Percentiles rank a stretch among this genome's conserved stretches.
phyloP scores from a whole-genome alignment of 495 filamentous ascomycete genomes.

The Podospora conica region DNA sequence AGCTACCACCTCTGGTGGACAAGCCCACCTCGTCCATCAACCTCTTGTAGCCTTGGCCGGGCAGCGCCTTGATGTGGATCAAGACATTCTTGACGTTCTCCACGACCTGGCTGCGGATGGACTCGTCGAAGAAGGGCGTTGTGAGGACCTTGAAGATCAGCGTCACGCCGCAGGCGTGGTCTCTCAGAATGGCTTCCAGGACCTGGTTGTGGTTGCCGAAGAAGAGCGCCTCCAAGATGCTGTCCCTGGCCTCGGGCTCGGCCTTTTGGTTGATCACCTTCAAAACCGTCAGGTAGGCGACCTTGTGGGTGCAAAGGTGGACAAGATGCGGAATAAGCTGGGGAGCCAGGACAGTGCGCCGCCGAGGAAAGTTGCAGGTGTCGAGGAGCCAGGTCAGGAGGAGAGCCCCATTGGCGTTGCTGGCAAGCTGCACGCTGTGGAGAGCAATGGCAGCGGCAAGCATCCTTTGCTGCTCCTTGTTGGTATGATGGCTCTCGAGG shows the following conservation, averaged over 20 bases:
- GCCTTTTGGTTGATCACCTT: constrained; percentile 99
- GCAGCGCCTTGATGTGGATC: constrained; percentile 81
- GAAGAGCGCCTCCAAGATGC: constrained; percentile 86
- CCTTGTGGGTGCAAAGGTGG: constrained; percentile 96
- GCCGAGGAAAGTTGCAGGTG: constrained; percentile 90
- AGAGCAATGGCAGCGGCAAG: constrained; percentile 90
- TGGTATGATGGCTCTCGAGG: constrained; percentile 90
- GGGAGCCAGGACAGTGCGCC: constrained; percentile 87
- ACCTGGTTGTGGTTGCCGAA: constrained; percentile 85
- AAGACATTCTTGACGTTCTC: constrained; percentile 89
- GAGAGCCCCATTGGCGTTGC: constrained; percentile 91
- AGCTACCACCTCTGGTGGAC: constrained; percentile 45
- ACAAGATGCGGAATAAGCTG: constrained; percentile 93
- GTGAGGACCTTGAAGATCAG: constrained; percentile 97
- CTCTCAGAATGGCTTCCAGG: constrained; percentile 83
- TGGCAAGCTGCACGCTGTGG: constrained; percentile 93
- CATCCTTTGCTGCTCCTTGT: constrained; percentile 92
- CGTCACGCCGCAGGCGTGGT: constrained; percentile 88
- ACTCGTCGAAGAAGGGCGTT: constrained; percentile 95
- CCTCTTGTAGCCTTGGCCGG: constrained; percentile 94
- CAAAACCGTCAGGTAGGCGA: constrained; percentile 92
- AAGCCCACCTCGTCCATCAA: constrained; percentile 96
- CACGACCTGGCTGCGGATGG: constrained; percentile 75
- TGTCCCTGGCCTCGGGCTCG: constrained; percentile 89
- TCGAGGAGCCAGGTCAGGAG: constrained; percentile 97